phyloP scores from a whole-genome alignment of 2,329 filamentous ascomycete genomes.

The Grosmannia huntii region DNA sequence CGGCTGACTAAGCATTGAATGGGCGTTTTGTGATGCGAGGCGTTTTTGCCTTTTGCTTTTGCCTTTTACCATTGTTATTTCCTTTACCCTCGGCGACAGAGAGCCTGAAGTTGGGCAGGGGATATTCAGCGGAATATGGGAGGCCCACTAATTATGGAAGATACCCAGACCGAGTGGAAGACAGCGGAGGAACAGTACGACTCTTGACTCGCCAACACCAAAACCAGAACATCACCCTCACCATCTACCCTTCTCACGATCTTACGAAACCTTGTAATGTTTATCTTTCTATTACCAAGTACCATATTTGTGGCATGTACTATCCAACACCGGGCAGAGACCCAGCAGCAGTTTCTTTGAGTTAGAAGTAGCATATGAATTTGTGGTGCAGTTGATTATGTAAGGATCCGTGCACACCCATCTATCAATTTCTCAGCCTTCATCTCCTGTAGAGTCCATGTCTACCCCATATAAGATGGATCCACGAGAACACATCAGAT shows the following conservation, averaged over 20 bases:
- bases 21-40: conserved; percentile 1
- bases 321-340: neutral
- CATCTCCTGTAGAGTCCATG: too few relatives aligned
- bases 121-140: neutral
- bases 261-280: conserved; percentile 2
- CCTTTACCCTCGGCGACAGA: neutral
- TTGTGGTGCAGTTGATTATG: neutral
- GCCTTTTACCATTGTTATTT: neutral
- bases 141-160: neutral
- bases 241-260: neutral
- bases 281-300: neutral
- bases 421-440: too few relatives aligned
- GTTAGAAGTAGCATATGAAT: neutral
- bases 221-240: neutral
- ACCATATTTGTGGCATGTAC: neutral
- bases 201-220: neutral
- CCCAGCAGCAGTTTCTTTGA: neutral
- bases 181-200: neutral
- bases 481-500: too few relatives aligned
- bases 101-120: neutral
- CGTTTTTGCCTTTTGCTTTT: neutral
- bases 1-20: neutral
- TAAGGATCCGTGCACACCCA: too few relatives aligned
- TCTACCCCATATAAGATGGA: too few relatives aligned
- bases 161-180: neutral